phyloP scores from a whole-genome alignment of 1,284 basidiomycete genomes.

The Microbotryomycetes sp. region DNA sequence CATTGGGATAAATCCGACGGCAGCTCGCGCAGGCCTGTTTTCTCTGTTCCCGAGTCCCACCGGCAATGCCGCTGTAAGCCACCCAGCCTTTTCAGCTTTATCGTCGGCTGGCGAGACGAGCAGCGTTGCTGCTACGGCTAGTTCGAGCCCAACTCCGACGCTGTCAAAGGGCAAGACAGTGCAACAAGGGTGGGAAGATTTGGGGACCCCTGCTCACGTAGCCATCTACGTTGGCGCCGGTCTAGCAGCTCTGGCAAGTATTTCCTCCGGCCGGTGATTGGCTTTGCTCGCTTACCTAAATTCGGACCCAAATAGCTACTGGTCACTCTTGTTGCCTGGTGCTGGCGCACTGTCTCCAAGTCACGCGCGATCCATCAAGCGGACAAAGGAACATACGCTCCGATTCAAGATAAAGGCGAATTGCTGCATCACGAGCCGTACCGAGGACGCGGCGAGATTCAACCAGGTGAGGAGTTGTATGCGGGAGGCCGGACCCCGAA shows the following conservation, averaged over 20 bases:
- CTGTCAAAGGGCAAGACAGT: neutral
- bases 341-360: neutral
- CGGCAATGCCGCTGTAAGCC: too few relatives aligned
- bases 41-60: too few relatives aligned
- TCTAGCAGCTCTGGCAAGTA: neutral
- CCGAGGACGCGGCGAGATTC: neutral
- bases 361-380: neutral
- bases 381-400: neutral
- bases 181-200: slow-evolving; percentile 10
- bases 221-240: slow-evolving; percentile 2
- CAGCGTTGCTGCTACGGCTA: too few relatives aligned
- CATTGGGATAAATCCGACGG: too few relatives aligned
- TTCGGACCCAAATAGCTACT: too few relatives aligned
- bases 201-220: slow-evolving; percentile 2
- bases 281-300: too few relatives aligned
- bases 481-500: neutral
- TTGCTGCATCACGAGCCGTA: neutral
- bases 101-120: too few relatives aligned
- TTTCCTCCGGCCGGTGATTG: too few relatives aligned
- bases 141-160: too few relatives aligned
- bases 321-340: neutral
- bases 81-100: too few relatives aligned
- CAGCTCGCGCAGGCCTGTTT: too few relatives aligned
- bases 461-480: neutral
- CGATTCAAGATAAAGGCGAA: neutral